These are phyloP conservation scores for Colletotrichum liaoningense DNA, from an alignment of 2,329 filamentous ascomycete species.

Conservation along the genomic window DNA sequence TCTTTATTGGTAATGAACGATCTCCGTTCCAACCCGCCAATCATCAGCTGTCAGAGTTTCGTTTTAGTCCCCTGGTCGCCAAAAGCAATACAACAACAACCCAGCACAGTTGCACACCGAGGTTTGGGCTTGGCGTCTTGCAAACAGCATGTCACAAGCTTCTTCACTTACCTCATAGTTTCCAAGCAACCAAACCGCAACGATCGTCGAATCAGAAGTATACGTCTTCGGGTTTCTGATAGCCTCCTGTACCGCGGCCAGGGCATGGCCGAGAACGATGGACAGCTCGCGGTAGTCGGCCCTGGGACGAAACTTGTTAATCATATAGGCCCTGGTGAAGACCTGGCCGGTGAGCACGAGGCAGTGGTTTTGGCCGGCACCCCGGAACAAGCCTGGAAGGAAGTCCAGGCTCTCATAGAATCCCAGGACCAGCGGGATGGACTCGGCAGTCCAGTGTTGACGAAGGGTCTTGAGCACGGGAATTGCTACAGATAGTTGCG, in stretches of 20 bases:
- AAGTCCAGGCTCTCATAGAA: constrained; percentile 51
- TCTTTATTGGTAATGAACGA: constrained; percentile 8
- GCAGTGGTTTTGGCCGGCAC: constrained; percentile 44
- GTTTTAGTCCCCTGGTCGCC: background rate
- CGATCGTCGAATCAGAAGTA: constrained; percentile 48
- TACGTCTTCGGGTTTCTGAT: constrained; percentile 43
- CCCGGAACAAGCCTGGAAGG: constrained; percentile 44
- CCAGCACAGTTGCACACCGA: background rate
- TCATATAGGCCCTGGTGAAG: constrained; percentile 53
- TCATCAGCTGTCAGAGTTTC: constrained; percentile 43
- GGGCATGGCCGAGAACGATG: constrained; percentile 49
- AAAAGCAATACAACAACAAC: background rate
- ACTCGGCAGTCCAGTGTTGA: constrained; percentile 53
- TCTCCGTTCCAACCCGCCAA: constrained; percentile 47
- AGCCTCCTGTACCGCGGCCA: constrained; percentile 52
- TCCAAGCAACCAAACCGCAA: constrained; percentile 53
- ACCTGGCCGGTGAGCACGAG: constrained; percentile 53
- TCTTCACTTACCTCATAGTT: constrained; percentile 50
- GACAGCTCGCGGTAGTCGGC: constrained; percentile 47
- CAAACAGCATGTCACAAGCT: background rate
- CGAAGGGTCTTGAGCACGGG: constrained; percentile 35
- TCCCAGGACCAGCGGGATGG: constrained; percentile 52
- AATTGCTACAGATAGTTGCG: background rate
- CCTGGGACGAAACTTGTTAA: constrained; percentile 48
- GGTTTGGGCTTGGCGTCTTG: background rate